phyloP scores from a whole-genome alignment of 257 asterid species.

The Anisodus tanguticus region DNA sequence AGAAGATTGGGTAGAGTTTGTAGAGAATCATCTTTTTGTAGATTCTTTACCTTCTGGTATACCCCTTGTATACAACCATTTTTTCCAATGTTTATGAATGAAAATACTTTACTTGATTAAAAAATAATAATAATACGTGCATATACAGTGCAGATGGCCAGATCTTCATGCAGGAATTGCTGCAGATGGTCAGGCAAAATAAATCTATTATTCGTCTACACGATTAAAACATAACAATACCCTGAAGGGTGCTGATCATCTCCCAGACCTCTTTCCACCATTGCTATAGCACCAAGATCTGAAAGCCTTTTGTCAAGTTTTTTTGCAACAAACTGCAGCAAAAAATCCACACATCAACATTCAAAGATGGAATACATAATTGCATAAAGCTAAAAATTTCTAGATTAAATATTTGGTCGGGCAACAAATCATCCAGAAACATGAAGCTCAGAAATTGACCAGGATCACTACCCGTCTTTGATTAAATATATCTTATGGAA shows the following conservation, averaged over 20 bases:
- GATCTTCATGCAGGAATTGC: background rate
- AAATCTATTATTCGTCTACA: background rate
- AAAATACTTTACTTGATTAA: no score
- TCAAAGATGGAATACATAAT: slow-evolving; percentile 2
- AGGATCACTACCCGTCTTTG: slow-evolving; percentile 4
- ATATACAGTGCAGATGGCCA: background rate
- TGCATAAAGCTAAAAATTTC: background rate
- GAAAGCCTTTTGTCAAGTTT: slow-evolving; percentile 89
- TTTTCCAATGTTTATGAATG: no score
- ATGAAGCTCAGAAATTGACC: background rate
- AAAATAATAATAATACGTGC: background rate
- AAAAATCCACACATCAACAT: slow-evolving; percentile 27
- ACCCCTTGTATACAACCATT: no score
- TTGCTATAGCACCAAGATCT: slow-evolving; percentile 73
- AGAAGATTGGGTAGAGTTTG: no score
- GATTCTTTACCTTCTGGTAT: no score
- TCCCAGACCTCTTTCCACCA: slow-evolving; percentile 91
- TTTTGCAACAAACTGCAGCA: slow-evolving; percentile 92
- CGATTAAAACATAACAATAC: slow-evolving; percentile 46
- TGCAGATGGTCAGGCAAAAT: slow-evolving; percentile 19
- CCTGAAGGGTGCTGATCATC: slow-evolving; percentile 70
- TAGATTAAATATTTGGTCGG: background rate
- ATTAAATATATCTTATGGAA: background rate
- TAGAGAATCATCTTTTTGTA: no score
- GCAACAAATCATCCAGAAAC: background rate